Base-by-base conservation (phyloP, 2,329 filamentous ascomycete genomes). In the Seiridium cupressi region DNA sequence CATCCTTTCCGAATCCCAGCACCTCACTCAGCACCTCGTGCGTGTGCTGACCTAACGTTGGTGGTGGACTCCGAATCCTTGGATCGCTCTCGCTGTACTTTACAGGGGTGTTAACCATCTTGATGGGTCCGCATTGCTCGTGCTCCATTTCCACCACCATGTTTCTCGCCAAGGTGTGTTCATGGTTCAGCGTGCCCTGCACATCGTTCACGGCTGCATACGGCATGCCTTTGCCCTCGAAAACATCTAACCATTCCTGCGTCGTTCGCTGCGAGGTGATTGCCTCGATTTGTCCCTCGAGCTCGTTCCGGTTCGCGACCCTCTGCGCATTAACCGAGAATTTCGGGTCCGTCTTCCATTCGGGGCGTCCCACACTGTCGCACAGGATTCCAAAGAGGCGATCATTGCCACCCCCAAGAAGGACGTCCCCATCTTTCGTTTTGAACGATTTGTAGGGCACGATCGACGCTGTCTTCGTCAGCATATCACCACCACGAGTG, bases 171-270 rank as follows among this genome's bases (percentile, higher is more conserved):
- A 77, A 80, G 77, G 92, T 92, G 75, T 99, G 95, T 63, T 89
- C 84, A 71, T 97, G 93, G 62, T 90, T 88, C 57, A 99, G 78
- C 0, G 95, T 92, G 26, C 82, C 85, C 73, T 95, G 90, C 6
- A 99, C 87, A 70, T 99, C 94, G 71, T 98, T 99, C 67, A 99
- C 90, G 1, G 94, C 92, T 0, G 94, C 91, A 70, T 95, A 99
- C 0, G 95, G 95, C 88, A 99, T 88, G 4, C 95, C 95, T 61
- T 85, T 90, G n/a, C 92, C 93, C 69, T 97, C 92, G 49, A 97
- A 88, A 1, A 93, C 79, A 1, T 89, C 84, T 3, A 98, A 81
- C 94, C 95, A 98, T 72, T 97, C 89, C 65, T 88, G 79, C 0
- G 95, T 99, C 3, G 91, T 96, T 77, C 88, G 92, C 58, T 87